A percentile compares a stretch with the other conserved stretches of the same genome.
These are phyloP conservation scores for Paracamarosporium sp. DNA, from an alignment of 2,329 filamentous ascomycete species.

Conservation along the genomic window DNA sequence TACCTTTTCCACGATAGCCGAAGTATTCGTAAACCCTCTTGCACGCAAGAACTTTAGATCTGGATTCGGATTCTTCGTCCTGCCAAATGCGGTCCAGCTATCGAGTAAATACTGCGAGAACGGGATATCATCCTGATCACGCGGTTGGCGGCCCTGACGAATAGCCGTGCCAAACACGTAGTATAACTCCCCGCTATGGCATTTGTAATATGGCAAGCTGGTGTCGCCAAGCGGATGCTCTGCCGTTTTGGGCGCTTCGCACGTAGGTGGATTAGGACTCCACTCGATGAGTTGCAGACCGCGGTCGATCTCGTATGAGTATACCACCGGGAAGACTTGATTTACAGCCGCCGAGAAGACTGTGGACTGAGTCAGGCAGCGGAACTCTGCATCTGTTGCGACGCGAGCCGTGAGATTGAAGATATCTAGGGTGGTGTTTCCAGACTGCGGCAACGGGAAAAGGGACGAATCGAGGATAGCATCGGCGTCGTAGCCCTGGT, in stretches of 20 bases:
- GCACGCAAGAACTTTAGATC: slow-evolving; percentile 25
- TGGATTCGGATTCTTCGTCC: slow-evolving; percentile 34
- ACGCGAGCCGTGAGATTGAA: slow-evolving; percentile 42
- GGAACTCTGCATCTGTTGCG: slow-evolving; percentile 38
- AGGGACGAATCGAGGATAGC: slow-evolving; percentile 18
- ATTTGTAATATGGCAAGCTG: slow-evolving; percentile 27
- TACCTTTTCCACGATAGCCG: slow-evolving; percentile 14
- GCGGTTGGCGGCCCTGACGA: slow-evolving; percentile 38
- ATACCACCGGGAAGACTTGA: slow-evolving; percentile 28
- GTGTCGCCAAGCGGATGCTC: slow-evolving; percentile 35
- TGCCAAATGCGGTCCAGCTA: slow-evolving; percentile 40
- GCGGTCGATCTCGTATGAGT: slow-evolving; percentile 42
- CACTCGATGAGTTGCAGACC: slow-evolving; percentile 35
- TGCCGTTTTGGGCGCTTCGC: slow-evolving; percentile 36
- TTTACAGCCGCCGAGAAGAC: slow-evolving; percentile 28
- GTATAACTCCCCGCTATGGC: slow-evolving; percentile 41
- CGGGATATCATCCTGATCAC: slow-evolving; percentile 39
- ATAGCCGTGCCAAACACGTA: slow-evolving; percentile 41
- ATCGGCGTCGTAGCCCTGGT: slow-evolving; percentile 23
- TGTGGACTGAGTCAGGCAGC: slow-evolving; percentile 40
- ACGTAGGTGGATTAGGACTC: slow-evolving; percentile 41
- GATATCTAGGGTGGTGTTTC: slow-evolving; percentile 41
- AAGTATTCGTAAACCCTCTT: slow-evolving; percentile 36
- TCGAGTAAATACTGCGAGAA: slow-evolving; percentile 42
- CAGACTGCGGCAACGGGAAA: slow-evolving; percentile 28